Evolutionary conservation across 1,284 basidiomycete genomes (phyloP), one percentile per base, ranked within the genome.

Genomic region (Uromyces viciae-fabae): DNA sequence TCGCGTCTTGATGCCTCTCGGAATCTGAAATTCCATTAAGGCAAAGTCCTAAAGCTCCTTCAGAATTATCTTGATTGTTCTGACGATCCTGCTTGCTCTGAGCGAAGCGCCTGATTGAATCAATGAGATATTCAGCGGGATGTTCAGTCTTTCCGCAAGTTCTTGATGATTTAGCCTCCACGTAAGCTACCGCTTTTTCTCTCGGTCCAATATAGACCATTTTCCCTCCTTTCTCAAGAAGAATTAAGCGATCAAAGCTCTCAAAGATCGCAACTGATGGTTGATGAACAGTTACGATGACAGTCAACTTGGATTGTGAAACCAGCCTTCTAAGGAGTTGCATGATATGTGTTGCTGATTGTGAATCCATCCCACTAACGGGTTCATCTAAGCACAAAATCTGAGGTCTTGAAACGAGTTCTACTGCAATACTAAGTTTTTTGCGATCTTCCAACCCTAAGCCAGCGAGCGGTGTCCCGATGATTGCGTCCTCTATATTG

Each of bases 341-440:
- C 22, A 85, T 82, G 17, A 85, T 84, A 83, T 83, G 74, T 60
- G 75, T 52, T 33, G 78, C 78, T 0, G 84, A 83, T 46, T 80
- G 71, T 7, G 75, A 82, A 49, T 85, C 84, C 14, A 85, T 72
- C 11, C 84, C 84, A n/a, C 69, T 80, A 17, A 84, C 84, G 2
- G 84, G 84, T 58, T 85, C 84, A 71, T 85, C 84, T n/a, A 85
- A 77, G 56, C 84, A 84, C n/a, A 85, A 68, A 7, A 85, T 75
- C 22, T 49, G 31, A 19, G 84, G 84, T 0, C 83, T 75, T 0
- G 84, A 79, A 1, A 85, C 83, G 0, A 85, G 77, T 42, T 81
- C 78, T 8, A 81, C 62, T 7, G 78, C 78, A n/a, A 81, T 81
- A 38, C 58, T 66, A 49, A 81, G 71, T 42, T 71, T 73, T 52